These are phyloP conservation scores for Dissophora globulifera DNA, from an alignment of 192 early-diverging fungal species.

Conservation along the genomic window DNA sequence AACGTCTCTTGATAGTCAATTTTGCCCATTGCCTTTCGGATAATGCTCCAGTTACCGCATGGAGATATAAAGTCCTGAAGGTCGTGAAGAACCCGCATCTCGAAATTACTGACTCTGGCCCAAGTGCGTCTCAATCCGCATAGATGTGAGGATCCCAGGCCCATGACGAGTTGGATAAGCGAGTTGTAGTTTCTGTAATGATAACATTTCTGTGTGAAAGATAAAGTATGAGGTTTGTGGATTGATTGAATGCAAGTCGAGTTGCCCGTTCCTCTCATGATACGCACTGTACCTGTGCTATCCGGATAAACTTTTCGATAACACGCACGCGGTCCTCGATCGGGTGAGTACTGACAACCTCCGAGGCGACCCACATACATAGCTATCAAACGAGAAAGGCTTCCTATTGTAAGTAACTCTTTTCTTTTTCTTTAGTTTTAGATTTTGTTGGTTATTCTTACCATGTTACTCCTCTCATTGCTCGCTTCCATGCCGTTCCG, in stretches of 20 bases:
- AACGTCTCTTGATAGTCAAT: slow-evolving; percentile 38
- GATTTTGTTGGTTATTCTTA: slow-evolving; percentile 14
- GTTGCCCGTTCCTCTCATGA: background rate
- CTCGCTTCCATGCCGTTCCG: slow-evolving; percentile 38
- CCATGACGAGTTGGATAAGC: slow-evolving; percentile 66
- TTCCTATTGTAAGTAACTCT: too few species aligned
- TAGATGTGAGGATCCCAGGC: slow-evolving; percentile 63
- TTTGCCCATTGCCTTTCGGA: slow-evolving; percentile 63
- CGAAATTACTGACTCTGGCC: slow-evolving; percentile 54
- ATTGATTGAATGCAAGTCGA: background rate
- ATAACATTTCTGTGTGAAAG: slow-evolving; percentile 59
- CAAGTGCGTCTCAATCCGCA: slow-evolving; percentile 65
- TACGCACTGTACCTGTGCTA: slow-evolving; percentile 60
- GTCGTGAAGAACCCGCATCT: slow-evolving; percentile 59
- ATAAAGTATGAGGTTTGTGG: background rate
- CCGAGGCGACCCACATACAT: slow-evolving; percentile 69
- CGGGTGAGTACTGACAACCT: slow-evolving; percentile 57
- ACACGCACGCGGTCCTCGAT: slow-evolving; percentile 62
- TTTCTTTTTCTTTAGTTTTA: too few species aligned
- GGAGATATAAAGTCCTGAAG: slow-evolving; percentile 65
- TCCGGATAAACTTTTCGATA: slow-evolving; percentile 71
- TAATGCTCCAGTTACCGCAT: slow-evolving; percentile 64
- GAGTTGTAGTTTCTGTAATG: slow-evolving; percentile 68
- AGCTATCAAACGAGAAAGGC: slow-evolving; percentile 7
- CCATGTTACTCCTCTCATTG: slow-evolving; percentile 42